These are phyloP conservation scores for Fusarium equiseti DNA, from an alignment of 2,329 filamentous ascomycete species.

Conservation along the genomic window DNA sequence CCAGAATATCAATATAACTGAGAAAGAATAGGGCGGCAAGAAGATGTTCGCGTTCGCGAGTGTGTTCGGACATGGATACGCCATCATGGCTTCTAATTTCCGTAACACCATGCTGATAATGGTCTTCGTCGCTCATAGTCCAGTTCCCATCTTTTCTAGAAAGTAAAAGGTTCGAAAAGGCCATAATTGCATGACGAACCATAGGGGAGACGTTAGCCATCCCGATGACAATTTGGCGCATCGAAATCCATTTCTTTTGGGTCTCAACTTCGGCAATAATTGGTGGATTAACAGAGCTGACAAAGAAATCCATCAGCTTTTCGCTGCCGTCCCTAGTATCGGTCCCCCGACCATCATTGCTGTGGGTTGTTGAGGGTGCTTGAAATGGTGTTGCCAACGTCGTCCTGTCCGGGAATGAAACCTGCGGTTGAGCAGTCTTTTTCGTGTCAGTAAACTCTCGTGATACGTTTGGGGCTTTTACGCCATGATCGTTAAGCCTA, in stretches of 20 bases:
- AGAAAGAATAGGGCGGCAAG: constrained; percentile 66
- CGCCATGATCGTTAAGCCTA: constrained; percentile 11
- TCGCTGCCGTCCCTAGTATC: constrained; percentile 25
- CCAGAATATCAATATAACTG: constrained; percentile 64
- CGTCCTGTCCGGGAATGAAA: constrained; percentile 43
- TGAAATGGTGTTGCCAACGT: constrained; percentile 36
- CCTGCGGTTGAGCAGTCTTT: constrained; percentile 41
- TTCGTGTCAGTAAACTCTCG: neutral
- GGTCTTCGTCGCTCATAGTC: constrained; percentile 51
- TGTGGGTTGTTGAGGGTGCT: constrained; percentile 40
- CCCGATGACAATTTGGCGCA: constrained; percentile 60
- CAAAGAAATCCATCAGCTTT: constrained; percentile 61
- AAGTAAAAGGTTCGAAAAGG: constrained; percentile 62
- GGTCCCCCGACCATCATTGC: constrained; percentile 36
- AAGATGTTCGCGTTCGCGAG: constrained; percentile 55
- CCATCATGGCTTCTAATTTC: constrained; percentile 50
- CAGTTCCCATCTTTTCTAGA: constrained; percentile 52
- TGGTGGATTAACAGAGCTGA: constrained; percentile 62
- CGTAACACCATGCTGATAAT: constrained; percentile 54
- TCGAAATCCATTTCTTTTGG: constrained; percentile 63
- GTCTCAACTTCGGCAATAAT: constrained; percentile 66
- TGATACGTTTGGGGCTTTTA: no score
- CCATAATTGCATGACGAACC: constrained; percentile 62
- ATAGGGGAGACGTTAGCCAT: constrained; percentile 62
- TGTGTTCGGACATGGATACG: constrained; percentile 46